A percentile compares a stretch with the other conserved stretches of the same genome.
These are phyloP conservation scores for Nicotiana attenuata DNA, from an alignment of 257 asterid species.

Conservation along the genomic window DNA sequence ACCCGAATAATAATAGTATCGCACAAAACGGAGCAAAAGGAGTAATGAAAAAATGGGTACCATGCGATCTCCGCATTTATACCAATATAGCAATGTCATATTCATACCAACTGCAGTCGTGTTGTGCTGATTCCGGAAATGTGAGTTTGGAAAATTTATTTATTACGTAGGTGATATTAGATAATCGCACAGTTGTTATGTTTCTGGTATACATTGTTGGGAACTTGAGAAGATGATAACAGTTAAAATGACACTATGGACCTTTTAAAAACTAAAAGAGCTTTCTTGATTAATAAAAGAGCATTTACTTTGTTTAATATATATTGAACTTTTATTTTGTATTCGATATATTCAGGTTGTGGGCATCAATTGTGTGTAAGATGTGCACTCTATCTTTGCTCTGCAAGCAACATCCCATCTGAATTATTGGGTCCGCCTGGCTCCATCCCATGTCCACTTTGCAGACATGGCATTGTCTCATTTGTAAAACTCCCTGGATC, in stretches of 20 bases:
- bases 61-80: neutral
- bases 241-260: neutral
- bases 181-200: neutral
- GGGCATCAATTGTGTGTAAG: conserved; percentile 81
- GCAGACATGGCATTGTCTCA: conserved; percentile 67
- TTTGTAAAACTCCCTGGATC: conserved; percentile 62
- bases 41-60: neutral
- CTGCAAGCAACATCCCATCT: conserved; percentile 70
- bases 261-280: neutral
- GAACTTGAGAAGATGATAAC: neutral
- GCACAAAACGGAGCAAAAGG: neutral
- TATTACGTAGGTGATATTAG: neutral
- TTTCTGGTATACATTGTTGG: neutral
- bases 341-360: conserved; percentile 56
- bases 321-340: neutral
- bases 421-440: conserved; percentile 69
- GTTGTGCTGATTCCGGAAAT: neutral
- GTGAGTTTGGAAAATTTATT: neutral
- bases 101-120: neutral
- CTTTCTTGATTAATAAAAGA: neutral
- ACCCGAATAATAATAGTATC: neutral
- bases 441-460: conserved; percentile 88
- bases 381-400: conserved; percentile 94
- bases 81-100: neutral
- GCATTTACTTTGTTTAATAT: neutral